A percentile compares a stretch with the other conserved stretches of the same genome.
Conservation (phyloP, 345 rosid genomes). For the Cardamine chenopodiifolia region DNA sequence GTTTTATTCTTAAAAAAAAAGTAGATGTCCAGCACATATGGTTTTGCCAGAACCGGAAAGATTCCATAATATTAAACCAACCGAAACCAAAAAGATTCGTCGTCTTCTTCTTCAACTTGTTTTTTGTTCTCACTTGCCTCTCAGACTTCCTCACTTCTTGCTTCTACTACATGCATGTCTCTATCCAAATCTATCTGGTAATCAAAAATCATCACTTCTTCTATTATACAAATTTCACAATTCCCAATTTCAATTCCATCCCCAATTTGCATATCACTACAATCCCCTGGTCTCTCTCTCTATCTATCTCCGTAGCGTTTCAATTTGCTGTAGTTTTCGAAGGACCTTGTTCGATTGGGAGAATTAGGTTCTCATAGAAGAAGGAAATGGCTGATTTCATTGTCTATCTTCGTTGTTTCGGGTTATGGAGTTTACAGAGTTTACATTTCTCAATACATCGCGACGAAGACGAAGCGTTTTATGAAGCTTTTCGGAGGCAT, state of each 20-base stretch:
- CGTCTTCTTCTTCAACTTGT: slow-evolving; percentile 25
- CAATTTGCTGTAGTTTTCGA: slow-evolving; percentile 8
- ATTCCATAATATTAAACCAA: background rate
- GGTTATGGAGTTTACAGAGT: slow-evolving; percentile 72
- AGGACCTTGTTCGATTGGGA: slow-evolving; percentile 56
- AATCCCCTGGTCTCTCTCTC: background rate
- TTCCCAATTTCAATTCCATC: background rate
- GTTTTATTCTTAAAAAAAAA: background rate
- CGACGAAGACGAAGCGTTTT: slow-evolving; percentile 61
- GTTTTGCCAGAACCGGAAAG: slow-evolving; percentile 4
- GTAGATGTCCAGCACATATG: background rate
- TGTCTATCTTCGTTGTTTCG: slow-evolving; percentile 60
- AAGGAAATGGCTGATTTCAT: slow-evolving; percentile 60
- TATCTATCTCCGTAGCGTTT: background rate
- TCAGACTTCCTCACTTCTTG: slow-evolving; percentile 23
- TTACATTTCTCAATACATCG: slow-evolving; percentile 62
- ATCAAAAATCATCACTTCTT: background rate
- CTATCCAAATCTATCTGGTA: slow-evolving; percentile 22
- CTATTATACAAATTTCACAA: background rate
- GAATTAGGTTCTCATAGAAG: slow-evolving; percentile 49
- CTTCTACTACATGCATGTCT: slow-evolving; percentile 15
- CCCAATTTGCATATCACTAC: background rate
- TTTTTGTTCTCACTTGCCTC: slow-evolving; percentile 3
- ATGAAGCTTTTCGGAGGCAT: slow-evolving; percentile 55
- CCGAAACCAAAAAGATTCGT: background rate